Base-by-base conservation (phyloP, 2,329 filamentous ascomycete species). In the Aspergillus sp. region DNA sequence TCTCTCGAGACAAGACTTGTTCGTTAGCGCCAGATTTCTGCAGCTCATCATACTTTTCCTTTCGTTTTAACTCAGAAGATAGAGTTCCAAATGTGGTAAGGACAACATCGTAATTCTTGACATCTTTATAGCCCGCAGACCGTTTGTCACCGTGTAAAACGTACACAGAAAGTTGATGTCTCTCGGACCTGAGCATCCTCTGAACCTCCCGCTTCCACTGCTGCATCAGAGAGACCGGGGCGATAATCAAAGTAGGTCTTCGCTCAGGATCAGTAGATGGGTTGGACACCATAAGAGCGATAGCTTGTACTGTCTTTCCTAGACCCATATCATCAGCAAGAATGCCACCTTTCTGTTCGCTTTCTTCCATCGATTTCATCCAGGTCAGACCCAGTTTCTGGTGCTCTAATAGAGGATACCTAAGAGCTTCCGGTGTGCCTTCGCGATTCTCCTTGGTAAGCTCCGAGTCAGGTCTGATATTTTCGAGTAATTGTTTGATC, bases 121-220 rank as follows among this genome's bases (percentile, higher is more conserved):
- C 67, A 11, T 81, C 75, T 29, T 73, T 67, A 64, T 81, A 90
- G 5, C 66, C 59, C 5, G 57, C 67, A n/a, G 71, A 66, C 50
- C 76, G 79, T 49, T 78, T 85, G 19, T 70, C 69, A 2, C 80
- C 79, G 57, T 95, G 88, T 44, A 88, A 78, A 29, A 90, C 75
- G 52, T 79, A 82, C 1, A 88, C 81, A 0, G 73, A 81, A 10
- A 94, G 67, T 29, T 73, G 70, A 58, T 86, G 72, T 11, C 58
- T 59, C 0, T 68, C 67, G 0, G 66, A 52, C 48, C 82, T 82
- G 31, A 93, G 66, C 64, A 90, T 90, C 32, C 75, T 77, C 45
- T 74, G 64, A 37, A 95, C 88, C 63, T 95, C 90, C 38, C 83
- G 77, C 57, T 87, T 82, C 90, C 90, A 95, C 61, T 95, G 90